Base-by-base conservation (phyloP, 371 early-diverging fungal genomes). In the Mucor plumbeus region DNA sequence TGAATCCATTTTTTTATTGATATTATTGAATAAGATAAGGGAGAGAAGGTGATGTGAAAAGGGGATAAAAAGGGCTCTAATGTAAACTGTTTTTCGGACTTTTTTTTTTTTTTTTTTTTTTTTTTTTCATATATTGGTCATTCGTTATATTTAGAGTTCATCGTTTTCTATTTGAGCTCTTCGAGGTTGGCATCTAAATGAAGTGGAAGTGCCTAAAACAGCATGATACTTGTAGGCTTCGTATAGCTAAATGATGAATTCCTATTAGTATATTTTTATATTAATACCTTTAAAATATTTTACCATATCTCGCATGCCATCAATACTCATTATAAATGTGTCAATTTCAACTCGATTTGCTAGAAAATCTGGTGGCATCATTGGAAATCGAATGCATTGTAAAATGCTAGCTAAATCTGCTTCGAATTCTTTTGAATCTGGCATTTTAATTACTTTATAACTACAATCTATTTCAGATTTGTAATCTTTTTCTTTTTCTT, bases 151-250 rank as follows among this genome's bases (percentile, higher is more conserved):
- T 61, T 31, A 62, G 38, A 62, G 63, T 26, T 67, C 67, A 17
- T 67, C 67, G 21, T 50, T 47, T n/a, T 60, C 61, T 21, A 11
- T 55, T 55, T 67, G 43, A 4, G 61, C 44, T 61, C 62, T 56
- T 7, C 75, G 75, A 47, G 75, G 68, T 56, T 62, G 61, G 34
- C 75, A 74, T 31, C 75, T 48, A 47, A 71, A 65, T 8, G 75
- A 74, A 9, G 68, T 38, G n/a, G 67, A 44, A 10, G 61, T 26
- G 15, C 67, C 67, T 19, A 54, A 14, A 7, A 74, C 63, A 43
- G 75, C 75, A 65, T 85, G 87, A 63, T 77, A 80, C 41, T 86
- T 70, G 64, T 87, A 87, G 4, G 88, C 88, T 61, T 87, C 88
- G 55, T 83, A 76, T 3, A 87, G 68, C 84, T 81, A 70, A 26